A percentile compares a stretch with the other conserved stretches of the same genome.
phyloP scores from a whole-genome alignment of 306 rosid genomes.

The Castanea sativa region DNA sequence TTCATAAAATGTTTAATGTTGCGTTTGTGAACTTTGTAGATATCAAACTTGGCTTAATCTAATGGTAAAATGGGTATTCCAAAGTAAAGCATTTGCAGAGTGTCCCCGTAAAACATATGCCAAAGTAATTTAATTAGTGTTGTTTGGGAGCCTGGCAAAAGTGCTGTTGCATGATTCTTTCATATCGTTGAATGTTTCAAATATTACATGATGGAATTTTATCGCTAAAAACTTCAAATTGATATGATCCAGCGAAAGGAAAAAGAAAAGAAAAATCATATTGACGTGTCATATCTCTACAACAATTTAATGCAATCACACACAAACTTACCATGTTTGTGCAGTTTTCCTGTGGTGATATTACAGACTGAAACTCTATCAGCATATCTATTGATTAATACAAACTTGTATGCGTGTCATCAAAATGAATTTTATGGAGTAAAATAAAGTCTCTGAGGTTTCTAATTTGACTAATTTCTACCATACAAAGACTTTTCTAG shows the following conservation, averaged over 20 bases:
- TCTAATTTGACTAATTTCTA: not conserved
- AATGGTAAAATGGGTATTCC: not conserved
- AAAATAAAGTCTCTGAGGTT: not conserved
- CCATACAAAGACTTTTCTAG: not conserved
- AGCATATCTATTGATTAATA: not conserved
- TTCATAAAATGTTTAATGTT: slow-evolving; percentile 9
- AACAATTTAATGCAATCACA: not conserved
- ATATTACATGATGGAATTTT: not conserved
- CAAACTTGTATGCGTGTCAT: not conserved
- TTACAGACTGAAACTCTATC: not conserved
- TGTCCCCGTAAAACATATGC: not conserved
- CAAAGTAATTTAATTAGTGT: not conserved
- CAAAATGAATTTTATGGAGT: not conserved
- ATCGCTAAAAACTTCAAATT: not conserved
- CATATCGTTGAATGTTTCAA: not conserved
- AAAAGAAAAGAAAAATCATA: not conserved
- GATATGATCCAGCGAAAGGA: not conserved
- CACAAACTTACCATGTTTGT: not conserved
- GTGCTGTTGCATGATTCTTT: not conserved
- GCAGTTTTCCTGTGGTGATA: not conserved
- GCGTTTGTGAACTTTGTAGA: slow-evolving; percentile 1
- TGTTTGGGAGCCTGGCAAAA: not conserved
- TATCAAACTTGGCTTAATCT: slow-evolving; percentile 8
- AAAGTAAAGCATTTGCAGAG: not conserved
- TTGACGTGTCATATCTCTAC: not conserved